These are phyloP conservation scores for Phaffia australis DNA, from an alignment of 768 basidiomycete genomes.

Conservation along the genomic window DNA sequence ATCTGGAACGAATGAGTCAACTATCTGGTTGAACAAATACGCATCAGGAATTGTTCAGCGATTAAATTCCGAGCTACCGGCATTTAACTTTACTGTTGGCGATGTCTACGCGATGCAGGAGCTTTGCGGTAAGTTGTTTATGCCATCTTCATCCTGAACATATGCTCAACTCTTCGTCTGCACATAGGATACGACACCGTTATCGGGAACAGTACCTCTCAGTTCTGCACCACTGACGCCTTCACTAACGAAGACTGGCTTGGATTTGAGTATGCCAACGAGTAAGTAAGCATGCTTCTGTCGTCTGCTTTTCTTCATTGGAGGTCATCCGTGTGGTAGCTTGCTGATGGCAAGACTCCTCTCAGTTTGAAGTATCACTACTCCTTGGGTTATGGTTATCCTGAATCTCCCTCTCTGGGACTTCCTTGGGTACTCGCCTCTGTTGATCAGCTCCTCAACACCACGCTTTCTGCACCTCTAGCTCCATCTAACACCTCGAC, in stretches of 20 bases:
- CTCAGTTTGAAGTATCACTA: constrained; percentile 15
- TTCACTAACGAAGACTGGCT: constrained; percentile 14
- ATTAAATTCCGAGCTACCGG: not conserved
- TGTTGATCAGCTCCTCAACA: constrained; percentile 1
- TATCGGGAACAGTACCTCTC: not conserved
- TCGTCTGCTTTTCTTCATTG: not conserved
- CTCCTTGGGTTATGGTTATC: constrained; percentile 5
- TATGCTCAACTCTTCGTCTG: no score
- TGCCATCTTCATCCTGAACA: no score
- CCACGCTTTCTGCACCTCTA: not conserved
- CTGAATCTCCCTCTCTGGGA: constrained; percentile 8
- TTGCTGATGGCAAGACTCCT: not conserved
- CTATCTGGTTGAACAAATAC: not conserved
- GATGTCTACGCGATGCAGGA: constrained; percentile 6
- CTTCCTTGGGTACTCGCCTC: constrained; percentile 9
- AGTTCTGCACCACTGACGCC: constrained; percentile 1
- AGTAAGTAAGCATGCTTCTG: not conserved
- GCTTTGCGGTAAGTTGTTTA: not conserved
- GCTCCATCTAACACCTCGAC: not conserved
- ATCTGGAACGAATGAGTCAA: not conserved
- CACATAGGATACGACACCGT: constrained; percentile 9
- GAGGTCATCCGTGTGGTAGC: not conserved
- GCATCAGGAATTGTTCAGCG: constrained; percentile 3
- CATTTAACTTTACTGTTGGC: constrained; percentile 8
- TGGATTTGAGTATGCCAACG: constrained; percentile 10